A percentile compares a stretch with the other conserved stretches of the same genome.
phyloP scores from a whole-genome alignment of 2,329 filamentous ascomycete species.

The Albophoma yamanashiensis region DNA sequence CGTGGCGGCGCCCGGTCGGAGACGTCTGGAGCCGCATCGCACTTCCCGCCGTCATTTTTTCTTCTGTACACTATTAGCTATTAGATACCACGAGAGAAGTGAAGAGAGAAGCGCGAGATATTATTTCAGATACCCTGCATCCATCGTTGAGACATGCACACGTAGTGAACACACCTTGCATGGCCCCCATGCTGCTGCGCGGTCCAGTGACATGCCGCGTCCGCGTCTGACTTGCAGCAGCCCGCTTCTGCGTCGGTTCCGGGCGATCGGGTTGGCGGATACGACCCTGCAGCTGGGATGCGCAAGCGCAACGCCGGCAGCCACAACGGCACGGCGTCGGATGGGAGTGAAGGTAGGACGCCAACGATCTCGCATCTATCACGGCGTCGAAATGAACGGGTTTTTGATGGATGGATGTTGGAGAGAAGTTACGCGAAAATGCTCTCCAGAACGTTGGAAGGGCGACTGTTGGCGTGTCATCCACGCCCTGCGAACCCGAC shows the following conservation, averaged over 20 bases:
- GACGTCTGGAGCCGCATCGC: background rate
- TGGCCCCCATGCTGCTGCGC: background rate
- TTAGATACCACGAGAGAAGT: conserved; percentile 11
- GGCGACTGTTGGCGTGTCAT: background rate
- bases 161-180: background rate
- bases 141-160: background rate
- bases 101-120: background rate
- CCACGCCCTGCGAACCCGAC: background rate
- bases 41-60: background rate
- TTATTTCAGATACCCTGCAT: background rate
- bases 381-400: background rate
- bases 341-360: too few relatives aligned
- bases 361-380: background rate
- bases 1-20: background rate
- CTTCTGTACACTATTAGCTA: conserved; percentile 9
- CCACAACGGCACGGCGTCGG: too few relatives aligned
- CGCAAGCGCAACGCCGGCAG: too few relatives aligned
- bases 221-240: background rate
- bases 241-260: background rate
- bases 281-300: background rate
- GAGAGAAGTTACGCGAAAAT: background rate
- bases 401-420: background rate
- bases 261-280: background rate
- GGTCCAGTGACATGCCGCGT: background rate
- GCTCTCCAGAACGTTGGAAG: background rate